These are phyloP conservation scores for Backusella australiensis DNA, from an alignment of 192 early-diverging fungal species.

Conservation along the genomic window DNA sequence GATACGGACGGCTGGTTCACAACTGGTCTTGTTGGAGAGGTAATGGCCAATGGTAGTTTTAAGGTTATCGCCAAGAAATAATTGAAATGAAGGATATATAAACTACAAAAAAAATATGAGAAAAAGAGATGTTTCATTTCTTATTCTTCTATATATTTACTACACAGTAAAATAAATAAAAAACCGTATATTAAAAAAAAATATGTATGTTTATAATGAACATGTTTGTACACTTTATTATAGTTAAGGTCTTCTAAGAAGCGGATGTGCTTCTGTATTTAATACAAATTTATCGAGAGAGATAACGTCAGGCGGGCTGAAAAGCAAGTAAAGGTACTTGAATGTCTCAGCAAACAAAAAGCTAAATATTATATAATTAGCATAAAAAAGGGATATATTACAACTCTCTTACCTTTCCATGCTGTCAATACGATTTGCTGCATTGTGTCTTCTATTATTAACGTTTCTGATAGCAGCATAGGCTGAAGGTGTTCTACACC, in stretches of 20 bases:
- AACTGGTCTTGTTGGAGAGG: constrained; percentile 77
- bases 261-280: constrained; percentile 72
- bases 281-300: constrained; percentile 62
- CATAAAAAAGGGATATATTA: not conserved
- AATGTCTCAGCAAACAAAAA: constrained; percentile 74
- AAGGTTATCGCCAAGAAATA: constrained; percentile 54
- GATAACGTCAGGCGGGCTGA: constrained; percentile 49
- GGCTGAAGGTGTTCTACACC: constrained; percentile 44
- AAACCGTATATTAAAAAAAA: not conserved
- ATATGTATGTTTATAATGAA: not conserved
- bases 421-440: constrained; percentile 13
- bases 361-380: constrained; percentile 1
- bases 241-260: constrained; percentile 11
- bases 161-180: not conserved
- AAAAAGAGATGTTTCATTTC: not conserved
- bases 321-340: constrained; percentile 69
- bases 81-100: constrained; percentile 61
- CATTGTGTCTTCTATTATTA: not conserved
- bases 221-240: not conserved
- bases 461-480: constrained; percentile 48
- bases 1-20: constrained; percentile 84
- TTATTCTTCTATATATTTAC: not conserved
- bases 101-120: constrained; percentile 45
- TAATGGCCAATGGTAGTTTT: constrained; percentile 34
- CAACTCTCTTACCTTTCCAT: constrained; percentile 28